Percentiles rank a stretch among this genome's conserved stretches.
These are phyloP conservation scores for Xylariaceae sp. DNA, from an alignment of 2,329 filamentous ascomycete genomes.

Conservation along the genomic window DNA sequence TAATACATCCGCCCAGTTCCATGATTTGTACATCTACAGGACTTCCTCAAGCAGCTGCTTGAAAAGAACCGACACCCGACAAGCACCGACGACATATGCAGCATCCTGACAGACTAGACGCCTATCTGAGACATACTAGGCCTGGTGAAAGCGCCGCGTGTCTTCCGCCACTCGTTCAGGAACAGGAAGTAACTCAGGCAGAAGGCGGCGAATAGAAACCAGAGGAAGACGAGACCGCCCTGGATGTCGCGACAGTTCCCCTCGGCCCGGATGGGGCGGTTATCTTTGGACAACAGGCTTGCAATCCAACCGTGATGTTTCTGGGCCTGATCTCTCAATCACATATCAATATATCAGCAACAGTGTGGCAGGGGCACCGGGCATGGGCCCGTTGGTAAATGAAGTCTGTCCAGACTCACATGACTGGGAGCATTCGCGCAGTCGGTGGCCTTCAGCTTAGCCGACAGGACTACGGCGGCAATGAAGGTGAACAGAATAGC, in stretches of 20 bases:
- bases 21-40: too few relatives aligned
- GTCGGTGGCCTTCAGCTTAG: conserved; percentile 64
- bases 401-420: conserved; percentile 36
- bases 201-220: conserved; percentile 69
- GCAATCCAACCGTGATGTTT: conserved; percentile 52
- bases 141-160: conserved; percentile 40
- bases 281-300: conserved; percentile 54
- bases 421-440: conserved; percentile 48
- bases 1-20: too few relatives aligned
- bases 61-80: too few relatives aligned
- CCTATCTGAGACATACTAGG: conserved; percentile 57
- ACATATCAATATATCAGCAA: conserved; percentile 3
- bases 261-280: conserved; percentile 19
- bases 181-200: conserved; percentile 53
- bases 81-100: too few relatives aligned
- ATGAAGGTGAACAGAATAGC: conserved; percentile 68
- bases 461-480: conserved; percentile 65
- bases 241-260: conserved; percentile 73
- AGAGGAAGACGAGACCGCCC: conserved; percentile 71
- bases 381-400: neutral
- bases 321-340: conserved; percentile 38
- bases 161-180: conserved; percentile 49
- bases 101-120: conserved; percentile 31
- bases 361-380: neutral
- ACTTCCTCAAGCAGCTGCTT: too few relatives aligned